phyloP scores from a whole-genome alignment of 805 yeast genomes.

The Ogataea trehalophila region DNA sequence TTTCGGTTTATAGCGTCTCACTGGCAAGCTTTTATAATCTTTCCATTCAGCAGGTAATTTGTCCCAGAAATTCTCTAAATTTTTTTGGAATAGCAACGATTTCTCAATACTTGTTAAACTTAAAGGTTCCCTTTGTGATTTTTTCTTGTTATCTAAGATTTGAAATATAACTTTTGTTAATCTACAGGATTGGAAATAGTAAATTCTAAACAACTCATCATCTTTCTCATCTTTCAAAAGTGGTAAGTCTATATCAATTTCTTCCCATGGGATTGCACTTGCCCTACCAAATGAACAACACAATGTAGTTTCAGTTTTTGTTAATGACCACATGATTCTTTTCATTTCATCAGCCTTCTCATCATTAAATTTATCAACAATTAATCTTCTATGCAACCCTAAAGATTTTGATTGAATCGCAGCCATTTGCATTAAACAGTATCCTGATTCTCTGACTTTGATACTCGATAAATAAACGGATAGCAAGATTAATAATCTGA shows the following conservation, averaged over 20 bases:
- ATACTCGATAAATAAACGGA: conserved; percentile 40
- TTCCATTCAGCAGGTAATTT: conserved; percentile 31
- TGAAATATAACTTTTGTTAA: conserved; percentile 35
- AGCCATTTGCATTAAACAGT: conserved; percentile 43
- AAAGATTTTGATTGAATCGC: conserved; percentile 43
- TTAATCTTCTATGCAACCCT: conserved; percentile 41
- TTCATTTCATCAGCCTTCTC: conserved; percentile 37
- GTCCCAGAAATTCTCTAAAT: conserved; percentile 32
- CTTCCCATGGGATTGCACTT: conserved; percentile 39
- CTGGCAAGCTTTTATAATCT: conserved; percentile 29
- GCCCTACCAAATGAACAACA: conserved; percentile 44
- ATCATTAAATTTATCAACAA: conserved; percentile 30
- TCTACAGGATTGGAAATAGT: conserved; percentile 31
- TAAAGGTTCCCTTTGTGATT: conserved; percentile 34
- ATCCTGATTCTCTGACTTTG: conserved; percentile 44
- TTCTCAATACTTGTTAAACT: conserved; percentile 37
- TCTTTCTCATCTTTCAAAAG: conserved; percentile 19
- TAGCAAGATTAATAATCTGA: conserved; percentile 37
- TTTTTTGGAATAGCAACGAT: conserved; percentile 33
- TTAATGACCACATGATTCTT: conserved; percentile 41
- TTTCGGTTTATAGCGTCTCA: conserved; percentile 37
- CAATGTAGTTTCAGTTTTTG: conserved; percentile 36
- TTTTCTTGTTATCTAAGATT: conserved; percentile 36
- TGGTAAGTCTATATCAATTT: conserved; percentile 40
- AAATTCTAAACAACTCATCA: conserved; percentile 29